Percentiles rank a stretch among this genome's conserved stretches.
Conservation (phyloP, 306 rosid genomes). For the Quercus ilex region DNA sequence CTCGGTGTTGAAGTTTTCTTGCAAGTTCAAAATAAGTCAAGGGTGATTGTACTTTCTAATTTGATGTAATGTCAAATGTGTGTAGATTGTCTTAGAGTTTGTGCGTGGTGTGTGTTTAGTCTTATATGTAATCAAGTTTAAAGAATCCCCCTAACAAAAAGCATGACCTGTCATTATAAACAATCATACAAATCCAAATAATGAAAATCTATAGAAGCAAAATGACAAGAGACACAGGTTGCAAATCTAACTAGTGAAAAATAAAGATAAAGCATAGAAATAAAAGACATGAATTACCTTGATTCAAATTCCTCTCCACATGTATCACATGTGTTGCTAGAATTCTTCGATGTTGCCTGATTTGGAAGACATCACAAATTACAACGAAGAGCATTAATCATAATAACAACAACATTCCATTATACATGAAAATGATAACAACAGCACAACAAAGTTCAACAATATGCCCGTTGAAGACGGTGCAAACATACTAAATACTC, state of each 20-base stretch:
- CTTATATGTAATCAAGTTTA: too few relatives aligned
- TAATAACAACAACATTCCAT: neutral
- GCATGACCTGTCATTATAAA: slow-evolving; percentile 57
- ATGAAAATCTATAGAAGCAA: neutral
- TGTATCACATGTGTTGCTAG: slow-evolving; percentile 53
- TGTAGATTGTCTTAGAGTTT: too few relatives aligned
- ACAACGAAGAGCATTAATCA: slow-evolving; percentile 14
- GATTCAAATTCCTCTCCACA: slow-evolving; percentile 91
- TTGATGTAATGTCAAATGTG: too few relatives aligned
- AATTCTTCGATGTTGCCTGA: slow-evolving; percentile 54
- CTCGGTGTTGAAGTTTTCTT: too few relatives aligned
- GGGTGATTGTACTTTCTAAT: too few relatives aligned
- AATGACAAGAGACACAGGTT: neutral
- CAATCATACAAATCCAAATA: slow-evolving; percentile 10
- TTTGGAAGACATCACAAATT: slow-evolving; percentile 16
- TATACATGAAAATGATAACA: neutral
- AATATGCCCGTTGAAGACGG: neutral
- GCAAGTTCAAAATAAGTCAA: too few relatives aligned
- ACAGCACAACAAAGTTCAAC: too few relatives aligned
- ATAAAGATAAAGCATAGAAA: neutral
- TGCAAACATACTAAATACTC: neutral
- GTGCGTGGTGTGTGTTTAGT: too few relatives aligned
- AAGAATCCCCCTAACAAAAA: too few relatives aligned
- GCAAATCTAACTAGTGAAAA: neutral
- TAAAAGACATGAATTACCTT: slow-evolving; percentile 42